A percentile compares a stretch with the other conserved stretches of the same genome.
These are phyloP conservation scores for Glonium stellatum DNA, from an alignment of 495 filamentous ascomycete genomes.

Conservation along the genomic window DNA sequence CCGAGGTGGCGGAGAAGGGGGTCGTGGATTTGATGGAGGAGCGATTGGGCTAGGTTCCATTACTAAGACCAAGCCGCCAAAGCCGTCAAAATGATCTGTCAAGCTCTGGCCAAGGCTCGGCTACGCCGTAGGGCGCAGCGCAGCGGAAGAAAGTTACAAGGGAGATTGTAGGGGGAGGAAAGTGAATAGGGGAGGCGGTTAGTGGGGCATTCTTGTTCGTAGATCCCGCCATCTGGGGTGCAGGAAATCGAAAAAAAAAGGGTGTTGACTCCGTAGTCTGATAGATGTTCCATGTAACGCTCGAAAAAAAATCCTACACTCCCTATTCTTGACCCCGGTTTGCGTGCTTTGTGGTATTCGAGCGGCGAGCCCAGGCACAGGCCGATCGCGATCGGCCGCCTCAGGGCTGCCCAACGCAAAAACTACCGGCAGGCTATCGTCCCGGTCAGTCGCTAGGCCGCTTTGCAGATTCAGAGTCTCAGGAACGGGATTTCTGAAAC, in stretches of 20 bases:
- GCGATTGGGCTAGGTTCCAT: slow-evolving; percentile 43
- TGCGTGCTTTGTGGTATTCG: too few relatives aligned
- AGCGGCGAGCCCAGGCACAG: too few relatives aligned
- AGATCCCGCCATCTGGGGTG: background rate
- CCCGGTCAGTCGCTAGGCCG: too few relatives aligned
- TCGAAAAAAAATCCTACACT: background rate
- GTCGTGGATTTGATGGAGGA: slow-evolving; percentile 66
- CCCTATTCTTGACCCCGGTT: background rate
- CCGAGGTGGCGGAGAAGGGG: slow-evolving; percentile 72
- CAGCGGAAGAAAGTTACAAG: background rate
- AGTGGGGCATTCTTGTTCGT: slow-evolving; percentile 2
- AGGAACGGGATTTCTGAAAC: too few relatives aligned
- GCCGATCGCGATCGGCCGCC: too few relatives aligned
- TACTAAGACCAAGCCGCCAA: slow-evolving; percentile 9
- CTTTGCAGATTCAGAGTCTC: too few relatives aligned
- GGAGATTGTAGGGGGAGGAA: background rate
- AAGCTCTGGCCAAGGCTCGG: background rate
- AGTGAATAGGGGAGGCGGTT: background rate
- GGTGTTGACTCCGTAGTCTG: background rate
- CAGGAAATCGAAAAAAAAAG: background rate
- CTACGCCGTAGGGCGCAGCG: background rate
- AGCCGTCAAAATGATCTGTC: too few relatives aligned
- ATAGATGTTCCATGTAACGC: too few relatives aligned
- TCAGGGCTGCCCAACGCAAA: too few relatives aligned
- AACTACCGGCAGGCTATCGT: too few relatives aligned